Evolutionary conservation across 768 basidiomycete species (phyloP).

Genomic region (Rhodotorula sphaerocarpa): DNA sequence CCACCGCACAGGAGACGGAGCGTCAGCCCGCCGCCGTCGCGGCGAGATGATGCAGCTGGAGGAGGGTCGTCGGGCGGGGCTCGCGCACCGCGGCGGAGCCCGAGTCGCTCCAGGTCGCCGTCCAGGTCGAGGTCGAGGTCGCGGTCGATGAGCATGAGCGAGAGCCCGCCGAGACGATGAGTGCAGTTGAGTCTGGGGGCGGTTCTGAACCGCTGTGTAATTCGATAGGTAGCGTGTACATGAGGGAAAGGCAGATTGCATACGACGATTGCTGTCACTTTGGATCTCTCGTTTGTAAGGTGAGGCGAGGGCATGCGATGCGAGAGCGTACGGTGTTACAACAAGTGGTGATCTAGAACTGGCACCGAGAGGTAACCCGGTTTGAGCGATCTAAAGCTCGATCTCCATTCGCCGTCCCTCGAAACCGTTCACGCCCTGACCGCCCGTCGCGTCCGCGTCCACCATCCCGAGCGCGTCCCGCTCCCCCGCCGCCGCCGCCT

Average conservation of each 20-base stretch:
- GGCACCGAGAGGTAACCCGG: neutral
- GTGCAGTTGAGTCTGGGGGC: neutral
- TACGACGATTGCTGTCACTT: too few species aligned
- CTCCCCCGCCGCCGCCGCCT: neutral
- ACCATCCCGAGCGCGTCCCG: neutral
- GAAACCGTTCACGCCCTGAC: neutral
- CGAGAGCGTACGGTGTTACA: neutral
- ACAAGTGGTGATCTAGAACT: neutral
- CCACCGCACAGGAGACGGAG: neutral
- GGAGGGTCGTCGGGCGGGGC: too few species aligned
- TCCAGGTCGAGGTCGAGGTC: neutral
- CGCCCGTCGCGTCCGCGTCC: neutral
- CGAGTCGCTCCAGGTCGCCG: neutral
- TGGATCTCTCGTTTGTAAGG: too few species aligned
- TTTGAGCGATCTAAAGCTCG: too few species aligned
- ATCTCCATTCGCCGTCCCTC: constrained; percentile 1
- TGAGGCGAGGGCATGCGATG: too few species aligned
- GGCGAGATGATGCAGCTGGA: too few species aligned
- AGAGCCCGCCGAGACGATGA: neutral
- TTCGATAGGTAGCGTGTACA: too few species aligned
- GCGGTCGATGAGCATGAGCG: constrained; percentile 1
- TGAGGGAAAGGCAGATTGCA: too few species aligned
- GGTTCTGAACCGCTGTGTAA: too few species aligned
- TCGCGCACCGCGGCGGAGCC: neutral
- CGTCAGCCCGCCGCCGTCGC: neutral